Conservation (phyloP, 2,329 filamentous ascomycete genomes). For the Juglanconis oblonga region DNA sequence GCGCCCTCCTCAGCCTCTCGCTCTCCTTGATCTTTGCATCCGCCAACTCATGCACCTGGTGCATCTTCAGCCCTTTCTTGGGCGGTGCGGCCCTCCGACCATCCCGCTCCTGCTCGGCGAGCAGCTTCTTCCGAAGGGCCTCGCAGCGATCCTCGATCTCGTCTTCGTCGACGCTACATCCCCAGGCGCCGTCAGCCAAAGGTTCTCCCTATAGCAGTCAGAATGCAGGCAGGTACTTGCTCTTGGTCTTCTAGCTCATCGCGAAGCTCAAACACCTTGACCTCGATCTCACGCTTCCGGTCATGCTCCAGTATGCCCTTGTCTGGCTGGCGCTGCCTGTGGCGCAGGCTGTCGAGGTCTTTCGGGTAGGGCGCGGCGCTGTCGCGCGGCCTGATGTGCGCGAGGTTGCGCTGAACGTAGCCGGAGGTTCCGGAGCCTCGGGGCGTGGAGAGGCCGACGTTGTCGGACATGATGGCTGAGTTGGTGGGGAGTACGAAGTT, state of each 20-base stretch:
- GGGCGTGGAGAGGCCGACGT: conserved; percentile 92
- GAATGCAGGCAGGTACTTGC: conserved; percentile 40
- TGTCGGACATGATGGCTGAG: conserved; percentile 76
- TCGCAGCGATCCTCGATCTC: conserved; percentile 81
- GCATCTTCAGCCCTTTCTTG: conserved; percentile 69
- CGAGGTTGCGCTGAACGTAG: conserved; percentile 95
- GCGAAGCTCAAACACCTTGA: conserved; percentile 86
- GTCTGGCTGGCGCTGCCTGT: conserved; percentile 81
- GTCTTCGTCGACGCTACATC: conserved; percentile 71
- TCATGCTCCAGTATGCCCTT: conserved; percentile 93
- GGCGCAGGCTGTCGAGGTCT: conserved; percentile 65
- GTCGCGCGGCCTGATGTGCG: conserved; percentile 82
- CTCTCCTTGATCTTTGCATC: conserved; percentile 96
- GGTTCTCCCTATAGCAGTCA: neutral
- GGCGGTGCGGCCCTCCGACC: conserved; percentile 31
- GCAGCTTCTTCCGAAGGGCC: conserved; percentile 61
- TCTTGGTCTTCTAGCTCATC: conserved; percentile 91
- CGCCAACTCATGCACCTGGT: conserved; percentile 94
- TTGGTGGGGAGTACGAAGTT: neutral
- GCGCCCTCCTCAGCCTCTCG: conserved; percentile 78
- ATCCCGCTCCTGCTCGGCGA: conserved; percentile 49
- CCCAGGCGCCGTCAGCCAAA: conserved; percentile 1
- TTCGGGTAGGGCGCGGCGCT: conserved; percentile 73
- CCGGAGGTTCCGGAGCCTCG: conserved; percentile 94
- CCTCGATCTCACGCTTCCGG: conserved; percentile 83